These are phyloP conservation scores for Rhodotorula diobovata DNA, from an alignment of 768 basidiomycete species.

Conservation along the genomic window DNA sequence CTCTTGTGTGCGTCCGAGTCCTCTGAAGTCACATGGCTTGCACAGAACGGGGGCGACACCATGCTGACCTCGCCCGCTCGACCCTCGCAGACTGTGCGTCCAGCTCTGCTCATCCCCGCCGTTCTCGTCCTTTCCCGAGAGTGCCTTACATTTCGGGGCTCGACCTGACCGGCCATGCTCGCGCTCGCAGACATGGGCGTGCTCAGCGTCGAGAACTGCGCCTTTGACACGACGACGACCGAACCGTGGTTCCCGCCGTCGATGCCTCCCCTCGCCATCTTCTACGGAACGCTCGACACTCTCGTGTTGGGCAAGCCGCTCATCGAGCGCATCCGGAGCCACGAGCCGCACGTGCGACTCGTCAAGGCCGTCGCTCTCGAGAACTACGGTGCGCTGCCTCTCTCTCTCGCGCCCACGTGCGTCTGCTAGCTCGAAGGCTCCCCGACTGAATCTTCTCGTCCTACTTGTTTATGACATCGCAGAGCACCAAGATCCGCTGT, in stretches of 20 bases:
- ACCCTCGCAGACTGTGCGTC: not conserved
- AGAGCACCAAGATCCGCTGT: slow-evolving; percentile 30
- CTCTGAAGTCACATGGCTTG: too few relatives aligned
- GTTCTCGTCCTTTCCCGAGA: not conserved
- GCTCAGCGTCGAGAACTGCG: slow-evolving; percentile 24
- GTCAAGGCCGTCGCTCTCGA: slow-evolving; percentile 32
- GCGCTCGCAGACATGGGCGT: not conserved
- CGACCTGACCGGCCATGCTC: not conserved
- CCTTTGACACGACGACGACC: slow-evolving; percentile 22
- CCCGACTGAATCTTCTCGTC: not conserved
- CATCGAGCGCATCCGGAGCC: slow-evolving; percentile 21
- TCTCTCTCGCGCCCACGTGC: too few relatives aligned
- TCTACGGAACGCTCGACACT: slow-evolving; percentile 35
- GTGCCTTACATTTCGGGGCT: too few relatives aligned
- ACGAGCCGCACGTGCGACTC: slow-evolving; percentile 24
- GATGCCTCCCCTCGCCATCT: slow-evolving; percentile 33
- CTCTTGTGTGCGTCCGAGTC: not conserved
- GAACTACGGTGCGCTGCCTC: slow-evolving; percentile 14
- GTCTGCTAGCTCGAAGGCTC: not conserved
- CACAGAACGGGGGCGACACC: too few relatives aligned
- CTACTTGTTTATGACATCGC: too few relatives aligned
- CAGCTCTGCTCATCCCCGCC: not conserved
- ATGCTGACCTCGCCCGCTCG: not conserved
- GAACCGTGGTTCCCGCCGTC: slow-evolving; percentile 32
- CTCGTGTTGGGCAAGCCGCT: slow-evolving; percentile 35